Evolutionary conservation across 345 rosid genomes (phyloP).

Genomic region (Hibiscus trionum): DNA sequence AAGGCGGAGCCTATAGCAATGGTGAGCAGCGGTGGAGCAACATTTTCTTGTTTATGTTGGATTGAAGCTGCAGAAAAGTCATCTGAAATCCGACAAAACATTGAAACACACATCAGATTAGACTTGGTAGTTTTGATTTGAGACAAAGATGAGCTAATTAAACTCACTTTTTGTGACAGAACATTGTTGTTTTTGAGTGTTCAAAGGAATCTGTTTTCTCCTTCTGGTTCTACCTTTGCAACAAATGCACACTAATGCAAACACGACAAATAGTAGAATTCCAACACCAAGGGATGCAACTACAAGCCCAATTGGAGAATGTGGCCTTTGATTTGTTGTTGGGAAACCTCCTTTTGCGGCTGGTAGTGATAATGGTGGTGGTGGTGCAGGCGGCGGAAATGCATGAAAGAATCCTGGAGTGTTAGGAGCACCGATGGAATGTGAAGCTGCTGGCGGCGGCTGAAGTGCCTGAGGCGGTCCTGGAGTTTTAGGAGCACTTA

Average conservation of each 20-base stretch:
- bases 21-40: conserved; percentile 2
- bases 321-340: conserved; percentile 8
- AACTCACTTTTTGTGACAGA: conserved; percentile 2
- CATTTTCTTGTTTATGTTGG: conserved; percentile 10
- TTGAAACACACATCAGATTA: not conserved
- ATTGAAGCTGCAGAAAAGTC: not conserved
- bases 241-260: conserved; percentile 15
- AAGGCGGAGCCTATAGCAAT: conserved; percentile 18
- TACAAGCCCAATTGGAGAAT: conserved; percentile 15
- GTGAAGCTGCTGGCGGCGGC: conserved; percentile 7
- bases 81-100: not conserved
- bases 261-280: conserved; percentile 20
- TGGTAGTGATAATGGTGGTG: conserved; percentile 5
- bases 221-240: conserved; percentile 9
- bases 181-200: not conserved
- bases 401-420: conserved; percentile 1
- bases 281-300: conserved; percentile 18
- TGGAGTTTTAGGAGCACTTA: not conserved
- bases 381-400: not conserved
- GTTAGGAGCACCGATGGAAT: not conserved
- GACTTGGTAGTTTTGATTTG: not conserved
- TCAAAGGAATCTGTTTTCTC: conserved; percentile 2
- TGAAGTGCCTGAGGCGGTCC: not conserved
- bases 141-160: not conserved
- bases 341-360: conserved; percentile 10